phyloP scores from a whole-genome alignment of 176 grass and related monocot genomes.

The Triticum turgidum region DNA sequence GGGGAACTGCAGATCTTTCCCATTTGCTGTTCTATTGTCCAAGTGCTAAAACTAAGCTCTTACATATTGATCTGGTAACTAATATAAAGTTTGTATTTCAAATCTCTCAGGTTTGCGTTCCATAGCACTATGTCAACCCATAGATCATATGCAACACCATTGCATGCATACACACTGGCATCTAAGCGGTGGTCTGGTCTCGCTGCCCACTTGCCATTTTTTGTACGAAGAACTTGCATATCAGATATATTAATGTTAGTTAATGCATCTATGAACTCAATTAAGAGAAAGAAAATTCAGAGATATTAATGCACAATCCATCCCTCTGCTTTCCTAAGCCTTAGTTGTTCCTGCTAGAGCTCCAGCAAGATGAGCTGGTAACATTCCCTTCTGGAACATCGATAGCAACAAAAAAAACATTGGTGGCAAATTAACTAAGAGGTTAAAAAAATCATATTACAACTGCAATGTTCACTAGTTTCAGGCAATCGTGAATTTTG shows the following conservation, averaged over 20 bases:
- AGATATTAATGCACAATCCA: not conserved
- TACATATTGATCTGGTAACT: not conserved
- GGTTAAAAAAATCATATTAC: not conserved
- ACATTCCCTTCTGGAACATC: not conserved
- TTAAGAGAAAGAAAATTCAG: not conserved
- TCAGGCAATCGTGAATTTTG: not conserved
- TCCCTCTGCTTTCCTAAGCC: not conserved
- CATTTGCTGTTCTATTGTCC: not conserved
- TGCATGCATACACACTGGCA: not conserved
- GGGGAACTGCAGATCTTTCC: not conserved
- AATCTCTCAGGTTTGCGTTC: not conserved
- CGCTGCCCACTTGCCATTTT: not conserved
- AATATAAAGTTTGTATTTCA: not conserved
- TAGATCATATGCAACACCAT: not conserved
- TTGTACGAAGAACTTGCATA: not conserved
- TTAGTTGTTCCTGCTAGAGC: not conserved
- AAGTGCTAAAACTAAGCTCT: not conserved
- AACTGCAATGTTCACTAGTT: not conserved
- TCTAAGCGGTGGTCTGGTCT: not conserved
- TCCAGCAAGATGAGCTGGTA: not conserved
- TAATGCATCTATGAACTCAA: not conserved
- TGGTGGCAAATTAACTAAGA: not conserved
- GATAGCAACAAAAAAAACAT: not conserved
- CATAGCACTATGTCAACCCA: not conserved
- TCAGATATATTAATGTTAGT: not conserved